Percentiles rank a stretch among this genome's conserved stretches.
Conservation (phyloP, 306 rosid genomes). For the Ormosia emarginata region DNA sequence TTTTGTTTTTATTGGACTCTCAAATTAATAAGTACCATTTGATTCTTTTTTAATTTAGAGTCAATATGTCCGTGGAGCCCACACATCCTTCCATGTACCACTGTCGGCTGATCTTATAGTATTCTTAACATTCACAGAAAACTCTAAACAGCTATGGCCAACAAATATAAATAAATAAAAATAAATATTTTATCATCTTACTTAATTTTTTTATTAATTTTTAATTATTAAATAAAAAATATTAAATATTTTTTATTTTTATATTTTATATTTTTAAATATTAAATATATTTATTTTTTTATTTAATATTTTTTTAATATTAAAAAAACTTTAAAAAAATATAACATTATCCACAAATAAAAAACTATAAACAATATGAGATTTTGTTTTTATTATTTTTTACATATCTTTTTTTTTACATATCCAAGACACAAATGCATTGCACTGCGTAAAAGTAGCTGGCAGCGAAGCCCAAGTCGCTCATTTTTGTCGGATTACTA, state of each 20-base stretch:
- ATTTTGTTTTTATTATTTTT: neutral
- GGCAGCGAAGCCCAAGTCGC: neutral
- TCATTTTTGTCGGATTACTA: neutral
- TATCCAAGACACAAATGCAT: neutral
- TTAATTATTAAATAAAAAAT: no score
- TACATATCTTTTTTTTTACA: neutral
- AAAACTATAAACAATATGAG: neutral
- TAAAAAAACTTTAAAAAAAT: no score
- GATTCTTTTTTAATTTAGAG: neutral
- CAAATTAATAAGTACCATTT: neutral
- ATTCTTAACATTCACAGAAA: conserved; percentile 16
- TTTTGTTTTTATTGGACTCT: conserved; percentile 26
- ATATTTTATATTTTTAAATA: no score
- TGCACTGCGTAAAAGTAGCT: neutral
- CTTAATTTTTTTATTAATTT: no score
- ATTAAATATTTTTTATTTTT: no score
- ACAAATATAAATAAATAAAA: neutral
- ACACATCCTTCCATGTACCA: conserved; percentile 15
- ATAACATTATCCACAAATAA: no score
- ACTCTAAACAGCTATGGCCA: conserved; percentile 12
- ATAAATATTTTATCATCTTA: no score
- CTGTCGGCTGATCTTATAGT: conserved; percentile 35
- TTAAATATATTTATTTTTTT: no score
- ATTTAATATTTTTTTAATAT: no score
- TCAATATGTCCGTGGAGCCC: conserved; percentile 16